Evolutionary conservation across 129 eudicot species (phyloP).

Genomic region (Helianthus annuus): DNA sequence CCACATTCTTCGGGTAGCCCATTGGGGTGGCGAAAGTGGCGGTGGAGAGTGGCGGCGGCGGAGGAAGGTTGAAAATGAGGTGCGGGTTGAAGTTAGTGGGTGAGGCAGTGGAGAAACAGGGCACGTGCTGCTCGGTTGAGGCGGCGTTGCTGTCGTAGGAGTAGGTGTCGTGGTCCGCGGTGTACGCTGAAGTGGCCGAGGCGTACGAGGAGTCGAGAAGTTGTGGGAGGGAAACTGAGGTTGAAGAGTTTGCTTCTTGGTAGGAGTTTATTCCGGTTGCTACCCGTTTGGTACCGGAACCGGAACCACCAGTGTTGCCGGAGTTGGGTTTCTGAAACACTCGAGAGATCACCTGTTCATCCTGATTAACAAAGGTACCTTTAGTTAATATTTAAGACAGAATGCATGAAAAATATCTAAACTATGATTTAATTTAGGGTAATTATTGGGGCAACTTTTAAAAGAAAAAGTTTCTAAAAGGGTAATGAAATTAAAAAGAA

Average conservation of each 20-base stretch:
- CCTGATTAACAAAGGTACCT: conserved; percentile 37
- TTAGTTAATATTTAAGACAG: not conserved
- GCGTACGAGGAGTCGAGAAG: conserved; percentile 55
- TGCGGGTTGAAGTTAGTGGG: conserved; percentile 30
- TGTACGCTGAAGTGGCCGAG: conserved; percentile 42
- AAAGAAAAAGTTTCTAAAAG: too few relatives aligned
- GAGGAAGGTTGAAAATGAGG: conserved; percentile 39
- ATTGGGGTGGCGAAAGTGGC: not conserved
- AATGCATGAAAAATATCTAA: not conserved
- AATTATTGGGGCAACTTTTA: too few relatives aligned
- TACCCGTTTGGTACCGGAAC: conserved; percentile 15
- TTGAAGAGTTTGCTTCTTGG: conserved; percentile 55
- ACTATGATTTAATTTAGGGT: too few relatives aligned
- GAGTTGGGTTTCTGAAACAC: conserved; percentile 63
- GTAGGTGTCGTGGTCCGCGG: conserved; percentile 45
- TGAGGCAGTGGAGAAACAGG: conserved; percentile 93
- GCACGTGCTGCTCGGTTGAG: conserved; percentile 89
- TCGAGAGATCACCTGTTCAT: conserved; percentile 88
- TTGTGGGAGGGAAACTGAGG: conserved; percentile 49
- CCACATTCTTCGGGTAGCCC: conserved; percentile 33
- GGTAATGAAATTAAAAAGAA: too few relatives aligned
- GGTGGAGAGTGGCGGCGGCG: conserved; percentile 23
- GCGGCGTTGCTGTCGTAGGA: conserved; percentile 45
- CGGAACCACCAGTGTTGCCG: conserved; percentile 18
- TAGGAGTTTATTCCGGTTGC: conserved; percentile 13